These are phyloP conservation scores for Vaccinium vitisidaea DNA, from an alignment of 148 eudicot species.

Conservation along the genomic window DNA sequence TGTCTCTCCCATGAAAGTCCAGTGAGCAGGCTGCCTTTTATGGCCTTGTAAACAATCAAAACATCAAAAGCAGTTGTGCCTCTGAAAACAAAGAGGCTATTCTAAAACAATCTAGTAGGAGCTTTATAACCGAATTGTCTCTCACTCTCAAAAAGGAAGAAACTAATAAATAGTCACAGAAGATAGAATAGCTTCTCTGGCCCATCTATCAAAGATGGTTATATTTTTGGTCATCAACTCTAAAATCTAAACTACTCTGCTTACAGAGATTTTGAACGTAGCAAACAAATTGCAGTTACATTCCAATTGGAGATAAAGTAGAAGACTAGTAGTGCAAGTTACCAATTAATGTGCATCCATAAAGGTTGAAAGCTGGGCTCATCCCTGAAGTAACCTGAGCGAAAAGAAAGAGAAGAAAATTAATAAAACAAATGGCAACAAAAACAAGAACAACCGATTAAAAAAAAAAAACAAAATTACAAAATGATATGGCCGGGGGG, in stretches of 20 bases:
- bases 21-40: neutral
- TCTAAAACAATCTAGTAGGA: neutral
- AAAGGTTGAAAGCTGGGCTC: conserved; percentile 90
- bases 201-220: neutral
- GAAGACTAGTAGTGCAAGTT: conserved; percentile 16
- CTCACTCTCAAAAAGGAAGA: neutral
- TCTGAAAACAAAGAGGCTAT: neutral
- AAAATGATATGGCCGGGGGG: neutral
- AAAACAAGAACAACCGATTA: neutral
- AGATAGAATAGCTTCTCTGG: neutral
- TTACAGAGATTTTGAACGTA: neutral
- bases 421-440: neutral
- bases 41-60: neutral
- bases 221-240: neutral
- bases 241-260: neutral
- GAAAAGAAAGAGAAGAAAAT: neutral
- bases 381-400: conserved; percentile 93
- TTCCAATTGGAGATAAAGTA: neutral
- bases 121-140: neutral
- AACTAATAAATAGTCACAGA: conserved; percentile 4
- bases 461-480: neutral
- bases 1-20: neutral
- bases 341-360: conserved; percentile 98
- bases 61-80: neutral
- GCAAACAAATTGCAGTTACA: neutral